Conservation (phyloP, 2,329 filamentous ascomycete genomes). For the Claviceps fusiformis region DNA sequence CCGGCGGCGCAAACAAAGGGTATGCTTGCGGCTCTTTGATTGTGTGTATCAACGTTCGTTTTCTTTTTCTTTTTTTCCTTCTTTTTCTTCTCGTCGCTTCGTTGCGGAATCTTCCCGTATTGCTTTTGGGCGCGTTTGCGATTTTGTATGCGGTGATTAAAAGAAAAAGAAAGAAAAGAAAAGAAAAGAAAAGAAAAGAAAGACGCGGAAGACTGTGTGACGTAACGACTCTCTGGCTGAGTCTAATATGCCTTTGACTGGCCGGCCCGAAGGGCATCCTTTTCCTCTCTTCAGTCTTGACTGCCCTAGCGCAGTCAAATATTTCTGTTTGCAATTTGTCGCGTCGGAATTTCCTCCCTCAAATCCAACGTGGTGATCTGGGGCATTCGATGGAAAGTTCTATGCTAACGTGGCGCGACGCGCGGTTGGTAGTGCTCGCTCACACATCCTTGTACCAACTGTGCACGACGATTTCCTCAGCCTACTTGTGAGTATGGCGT, state of each 20-base stretch:
- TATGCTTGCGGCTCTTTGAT: constrained; percentile 8
- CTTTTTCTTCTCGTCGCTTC: neutral
- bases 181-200: neutral
- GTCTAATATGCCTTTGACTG: neutral
- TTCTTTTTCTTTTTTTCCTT: neutral
- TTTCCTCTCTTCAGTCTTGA: neutral
- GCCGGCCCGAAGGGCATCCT: neutral
- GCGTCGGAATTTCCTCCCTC: neutral
- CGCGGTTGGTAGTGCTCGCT: constrained; percentile 32
- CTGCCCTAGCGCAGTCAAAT: neutral
- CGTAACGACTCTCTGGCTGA: neutral
- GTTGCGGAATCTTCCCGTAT: neutral
- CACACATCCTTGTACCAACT: constrained; percentile 39
- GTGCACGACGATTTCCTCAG: constrained; percentile 36
- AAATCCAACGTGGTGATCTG: neutral
- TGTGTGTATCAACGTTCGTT: neutral
- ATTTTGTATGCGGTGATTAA: too few species aligned
- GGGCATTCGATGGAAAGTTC: neutral
- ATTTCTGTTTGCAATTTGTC: neutral
- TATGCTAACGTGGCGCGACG: neutral
- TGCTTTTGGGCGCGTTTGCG: neutral
- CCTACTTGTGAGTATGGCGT: constrained; percentile 33
- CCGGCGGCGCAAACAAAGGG: constrained; percentile 38
- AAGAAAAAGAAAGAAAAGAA: neutral
- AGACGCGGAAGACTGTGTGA: neutral